Base-by-base conservation (phyloP, 495 filamentous ascomycete species). In the Filosporella fistucella region DNA sequence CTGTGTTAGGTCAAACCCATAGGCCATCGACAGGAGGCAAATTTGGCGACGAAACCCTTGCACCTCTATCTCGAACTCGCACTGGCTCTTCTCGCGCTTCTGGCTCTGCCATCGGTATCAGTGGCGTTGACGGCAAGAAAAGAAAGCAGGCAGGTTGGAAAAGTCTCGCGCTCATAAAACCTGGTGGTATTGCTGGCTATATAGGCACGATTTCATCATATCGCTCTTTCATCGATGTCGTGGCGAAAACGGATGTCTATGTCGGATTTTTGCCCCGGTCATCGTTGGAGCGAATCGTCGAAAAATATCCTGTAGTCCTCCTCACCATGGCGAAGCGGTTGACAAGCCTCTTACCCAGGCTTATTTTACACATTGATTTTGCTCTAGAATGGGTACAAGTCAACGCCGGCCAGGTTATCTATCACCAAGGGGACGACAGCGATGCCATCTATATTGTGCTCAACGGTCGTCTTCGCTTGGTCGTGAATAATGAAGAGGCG, bases 361-460 rank as follows among this genome's bases (percentile, higher is more conserved):
- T 98, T 38, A 88, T 98, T 49, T 76, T 95, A 4, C 94, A 98
- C 56, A 96, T 98, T 51, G 93, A 98, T 61, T 98, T 98, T 62
- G 93, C 93, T 6, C 72, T 98, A 2, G 93, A 98, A 65, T 98
- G 94, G 94, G 81, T 96, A 2, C 93, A 98, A 59, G 89, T 97
- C 49, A 86, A 86, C 67, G 89, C 93, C 4, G 90, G 94, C 4
- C 88, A 97, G 59, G 88, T 95, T 9, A 85, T 98, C 35, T 93
- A 93, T 60, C 86, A 95, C 60, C 88, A 96, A 66, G 83, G 81
- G 3, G 91, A 97, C 52, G 93, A 97, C 50, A 97, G 93, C 61
- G 93, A 98, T 65, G 93, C 94, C 11, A 98, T 98, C 32, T 97
- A 98, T 59, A 89, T 98, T 51, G 94, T 96, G 10, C 72, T 98